Percentiles rank a stretch among this genome's conserved stretches.
Conservation (phyloP, 345 rosid species). For the Dimocarpus longan region DNA sequence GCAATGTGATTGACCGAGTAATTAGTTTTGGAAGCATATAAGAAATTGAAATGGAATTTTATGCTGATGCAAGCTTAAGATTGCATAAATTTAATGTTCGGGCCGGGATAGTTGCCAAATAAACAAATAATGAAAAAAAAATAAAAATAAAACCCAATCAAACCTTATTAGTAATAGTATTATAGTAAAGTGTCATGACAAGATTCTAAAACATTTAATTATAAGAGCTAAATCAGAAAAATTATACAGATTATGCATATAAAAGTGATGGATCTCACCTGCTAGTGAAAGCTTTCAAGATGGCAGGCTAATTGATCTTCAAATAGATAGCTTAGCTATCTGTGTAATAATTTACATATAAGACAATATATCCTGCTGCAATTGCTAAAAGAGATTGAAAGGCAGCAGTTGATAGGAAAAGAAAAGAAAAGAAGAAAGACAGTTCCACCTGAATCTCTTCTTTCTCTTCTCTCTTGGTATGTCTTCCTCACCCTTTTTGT, state of each 20-base stretch:
- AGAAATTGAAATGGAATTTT: too few relatives aligned
- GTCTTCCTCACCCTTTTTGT: not conserved
- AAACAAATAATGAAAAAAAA: too few relatives aligned
- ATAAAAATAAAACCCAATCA: too few relatives aligned
- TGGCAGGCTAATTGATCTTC: not conserved
- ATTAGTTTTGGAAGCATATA: too few relatives aligned
- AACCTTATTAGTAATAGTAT: not conserved
- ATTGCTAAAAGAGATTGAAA: not conserved
- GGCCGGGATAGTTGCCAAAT: too few relatives aligned
- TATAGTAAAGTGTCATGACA: too few relatives aligned
- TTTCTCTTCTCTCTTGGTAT: not conserved
- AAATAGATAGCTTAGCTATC: not conserved
- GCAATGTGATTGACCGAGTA: too few relatives aligned
- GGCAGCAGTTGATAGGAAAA: not conserved
- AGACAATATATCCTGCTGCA: not conserved
- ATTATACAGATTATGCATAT: not conserved
- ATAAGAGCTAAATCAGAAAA: not conserved
- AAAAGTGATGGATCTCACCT: not conserved
- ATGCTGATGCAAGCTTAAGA: too few relatives aligned
- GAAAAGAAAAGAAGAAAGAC: conserved; percentile 1
- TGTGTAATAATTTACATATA: not conserved
- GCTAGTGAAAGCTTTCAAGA: not conserved
- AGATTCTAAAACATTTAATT: not conserved
- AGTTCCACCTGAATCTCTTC: not conserved
- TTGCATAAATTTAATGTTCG: too few relatives aligned